A percentile compares a stretch with the other conserved stretches of the same genome.
Conservation (phyloP, 2,329 filamentous ascomycete genomes). For the Xylaria sp. region DNA sequence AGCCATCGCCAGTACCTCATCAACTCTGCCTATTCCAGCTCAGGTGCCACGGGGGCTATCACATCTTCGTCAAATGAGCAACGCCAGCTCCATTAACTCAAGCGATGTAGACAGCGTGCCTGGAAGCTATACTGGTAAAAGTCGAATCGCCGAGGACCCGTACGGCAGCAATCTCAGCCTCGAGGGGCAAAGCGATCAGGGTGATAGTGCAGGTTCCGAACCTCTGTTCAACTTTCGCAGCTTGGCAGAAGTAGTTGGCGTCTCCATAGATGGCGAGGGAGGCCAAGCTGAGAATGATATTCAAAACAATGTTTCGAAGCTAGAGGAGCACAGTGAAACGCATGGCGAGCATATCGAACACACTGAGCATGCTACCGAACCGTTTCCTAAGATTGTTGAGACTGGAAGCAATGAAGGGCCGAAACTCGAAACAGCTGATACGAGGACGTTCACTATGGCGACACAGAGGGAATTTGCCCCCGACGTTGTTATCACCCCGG, state of each 20-base stretch:
- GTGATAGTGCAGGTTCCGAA: constrained; percentile 68
- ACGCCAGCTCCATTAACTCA: constrained; percentile 83
- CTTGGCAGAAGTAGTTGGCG: constrained; percentile 83
- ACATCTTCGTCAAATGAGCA: constrained; percentile 84
- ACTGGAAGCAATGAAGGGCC: constrained; percentile 28
- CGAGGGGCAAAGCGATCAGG: constrained; percentile 57
- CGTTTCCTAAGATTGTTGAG: constrained; percentile 25
- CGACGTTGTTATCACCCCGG: constrained; percentile 60
- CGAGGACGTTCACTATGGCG: constrained; percentile 22
- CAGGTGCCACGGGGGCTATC: constrained; percentile 70
- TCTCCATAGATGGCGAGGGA: constrained; percentile 61
- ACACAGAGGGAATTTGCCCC: constrained; percentile 49
- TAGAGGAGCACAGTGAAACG: constrained; percentile 43
- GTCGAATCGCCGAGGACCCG: constrained; percentile 57
- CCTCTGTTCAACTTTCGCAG: constrained; percentile 93
- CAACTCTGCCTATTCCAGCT: constrained; percentile 57
- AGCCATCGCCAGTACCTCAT: constrained; percentile 50
- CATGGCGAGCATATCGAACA: constrained; percentile 51
- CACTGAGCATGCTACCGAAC: constrained; percentile 46
- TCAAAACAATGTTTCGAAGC: constrained; percentile 50
- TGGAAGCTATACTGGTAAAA: constrained; percentile 59
- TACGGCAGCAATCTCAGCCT: constrained; percentile 66
- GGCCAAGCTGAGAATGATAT: constrained; percentile 21
- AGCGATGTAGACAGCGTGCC: constrained; percentile 75
- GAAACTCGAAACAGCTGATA: constrained; percentile 43